phyloP scores from a whole-genome alignment of 2,329 filamentous ascomycete genomes.

The Botrytis porri region DNA sequence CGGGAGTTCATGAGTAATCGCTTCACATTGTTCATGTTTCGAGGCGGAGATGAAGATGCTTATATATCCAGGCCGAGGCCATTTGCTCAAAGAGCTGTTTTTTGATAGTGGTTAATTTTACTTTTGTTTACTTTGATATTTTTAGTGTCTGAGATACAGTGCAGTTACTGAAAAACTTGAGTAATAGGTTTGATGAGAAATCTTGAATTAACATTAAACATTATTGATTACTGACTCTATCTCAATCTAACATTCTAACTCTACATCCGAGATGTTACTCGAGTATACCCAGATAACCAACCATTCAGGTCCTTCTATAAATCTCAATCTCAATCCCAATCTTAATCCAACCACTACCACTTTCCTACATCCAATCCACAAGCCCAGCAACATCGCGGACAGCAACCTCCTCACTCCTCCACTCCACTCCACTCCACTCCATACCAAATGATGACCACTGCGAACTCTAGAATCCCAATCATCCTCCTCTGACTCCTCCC shows the following conservation, averaged over 20 bases:
- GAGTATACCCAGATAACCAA: not conserved
- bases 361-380: too few species aligned
- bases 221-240: not conserved
- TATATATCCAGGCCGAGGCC: constrained; percentile 12
- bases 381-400: too few species aligned
- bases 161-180: not conserved
- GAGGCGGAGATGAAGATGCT: not conserved
- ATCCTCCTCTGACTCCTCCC: too few species aligned
- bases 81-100: not conserved
- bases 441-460: too few species aligned
- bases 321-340: not conserved
- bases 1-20: not conserved
- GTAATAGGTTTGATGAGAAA: not conserved
- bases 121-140: not conserved
- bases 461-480: too few species aligned
- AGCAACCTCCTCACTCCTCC: too few species aligned
- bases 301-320: accelerated
- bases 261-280: not conserved
- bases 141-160: not conserved
- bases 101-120: not conserved
- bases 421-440: too few species aligned
- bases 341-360: not conserved
- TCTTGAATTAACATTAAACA: not conserved
- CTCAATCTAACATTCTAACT: not conserved
- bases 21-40: not conserved